Evolutionary conservation across 225 moss, liverwort and hornwort species (phyloP), one percentile per base, ranked within the genome.

Genomic region (Marchantia paleacea): DNA sequence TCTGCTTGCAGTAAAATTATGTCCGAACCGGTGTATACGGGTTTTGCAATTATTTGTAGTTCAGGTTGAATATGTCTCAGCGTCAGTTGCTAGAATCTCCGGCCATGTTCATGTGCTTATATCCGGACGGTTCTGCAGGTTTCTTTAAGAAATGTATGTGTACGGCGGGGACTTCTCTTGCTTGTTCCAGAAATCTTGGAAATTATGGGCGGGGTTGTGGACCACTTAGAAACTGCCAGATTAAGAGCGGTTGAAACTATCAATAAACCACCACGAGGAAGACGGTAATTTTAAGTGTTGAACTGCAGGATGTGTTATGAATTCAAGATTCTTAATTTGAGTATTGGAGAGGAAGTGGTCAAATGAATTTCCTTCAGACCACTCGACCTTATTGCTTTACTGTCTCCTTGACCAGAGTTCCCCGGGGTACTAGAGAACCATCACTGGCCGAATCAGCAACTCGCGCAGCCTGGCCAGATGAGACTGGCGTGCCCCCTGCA

Each of bases 201-300:
- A 81, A 65, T 99, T 74, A 52, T 99, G 79, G 99, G 99, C 85
- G 99, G 99, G 58, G 47, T 85, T 69, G 95, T 99, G 69, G 91
- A 94, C 80, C 83, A 80, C 61, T 81, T 99, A 73, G 99, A 99
- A 78, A 84, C 93, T 81, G 99, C 95, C 55, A 89, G 92, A 75
- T 86, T 90, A 82, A 93, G 92, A 81, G 99, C 91, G 68, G 90
- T 99, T 69, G 88, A 91, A 67, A 82, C 89, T 81, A 88, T 99
- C 57, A 99, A 92, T 81, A 95, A 92, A 85, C 95, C 99, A 67
- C 93, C 99, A 81, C 93, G 99, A 52, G 95, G 99, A 79, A 90
- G 86, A 84, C 88, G 99, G 94, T 94, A 85, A 72, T 62, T 64
- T 28, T 64, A 8, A 48, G 20, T 15, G 24, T 14, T 57, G 65